Base-by-base conservation (phyloP, 2,329 filamentous ascomycete genomes). In the Pestalotiopsis sp. region DNA sequence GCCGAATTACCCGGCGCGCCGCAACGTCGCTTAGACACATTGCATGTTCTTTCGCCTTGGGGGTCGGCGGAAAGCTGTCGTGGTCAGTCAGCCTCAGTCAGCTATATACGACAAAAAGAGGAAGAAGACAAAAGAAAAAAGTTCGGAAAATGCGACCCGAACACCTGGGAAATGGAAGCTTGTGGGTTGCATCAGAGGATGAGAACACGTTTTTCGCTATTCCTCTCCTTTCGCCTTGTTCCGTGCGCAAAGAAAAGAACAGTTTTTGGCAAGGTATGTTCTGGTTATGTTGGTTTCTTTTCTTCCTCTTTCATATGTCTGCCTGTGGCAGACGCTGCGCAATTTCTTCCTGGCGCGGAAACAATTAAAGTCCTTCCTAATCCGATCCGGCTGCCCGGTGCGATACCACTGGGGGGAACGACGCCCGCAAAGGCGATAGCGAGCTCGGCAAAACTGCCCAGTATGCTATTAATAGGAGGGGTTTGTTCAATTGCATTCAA, bases 311-410 rank as follows among this genome's bases (percentile, higher is more conserved):
- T 31, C 57, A 31, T 59, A 23, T 59, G 57, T 23, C 25, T 25
- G 11, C 23, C 25, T 27, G 14, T 36, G 27, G 36, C 14, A n/a
- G 12, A 4, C 36, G 12, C 38, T 61, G 59, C 59, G 27, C 14
- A 14, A 38, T 36, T 20, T 36, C 27, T 31, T 31, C 27, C 6
- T 31, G 27, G 27, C 27, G 27, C 27, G 27, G 27, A 31, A 31
- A 31, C 38, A 64, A 49, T 27, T 36, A 36, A 23, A 65, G 62
- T 25, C 25, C 63, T 65, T 65, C 63, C 63, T 65, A 65, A 56
- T 65, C 25, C 63, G 63, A 56, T 23, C 63, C 63, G 63, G 63
- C 20, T 20, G n/a, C 39, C 63, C 63, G 63, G 63, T 49, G 41
- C 49, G 13, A 56, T 31, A 61, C n/a, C n/a, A 61, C 36, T 39